A percentile compares a stretch with the other conserved stretches of the same genome.
Conservation (phyloP, 768 basidiomycete species). For the Hortiboletus flavorubellus region DNA sequence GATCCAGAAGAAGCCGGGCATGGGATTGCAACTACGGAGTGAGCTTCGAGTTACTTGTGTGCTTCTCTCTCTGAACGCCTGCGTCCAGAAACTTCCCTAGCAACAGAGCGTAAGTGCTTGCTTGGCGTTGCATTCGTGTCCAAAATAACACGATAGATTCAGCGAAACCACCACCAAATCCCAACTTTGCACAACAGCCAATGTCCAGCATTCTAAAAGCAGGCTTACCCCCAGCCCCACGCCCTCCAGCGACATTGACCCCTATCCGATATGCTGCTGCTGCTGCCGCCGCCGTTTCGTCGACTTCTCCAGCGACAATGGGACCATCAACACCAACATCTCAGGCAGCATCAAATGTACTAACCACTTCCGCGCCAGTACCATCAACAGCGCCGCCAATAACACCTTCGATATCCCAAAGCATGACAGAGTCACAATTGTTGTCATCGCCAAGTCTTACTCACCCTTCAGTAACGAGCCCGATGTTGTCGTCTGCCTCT, state of each 20-base stretch:
- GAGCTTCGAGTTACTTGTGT: slow-evolving; percentile 30
- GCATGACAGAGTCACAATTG: slow-evolving; percentile 33
- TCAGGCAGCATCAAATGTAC: slow-evolving; percentile 33
- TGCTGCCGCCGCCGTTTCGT: slow-evolving; percentile 52
- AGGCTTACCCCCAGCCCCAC: slow-evolving; percentile 56
- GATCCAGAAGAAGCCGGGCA: slow-evolving; percentile 69
- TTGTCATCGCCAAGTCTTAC: slow-evolving; percentile 79
- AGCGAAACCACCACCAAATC: slow-evolving; percentile 71
- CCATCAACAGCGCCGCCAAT: slow-evolving; percentile 39
- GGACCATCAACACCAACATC: slow-evolving; percentile 33
- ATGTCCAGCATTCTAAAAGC: slow-evolving; percentile 74
- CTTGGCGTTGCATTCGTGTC: background rate
- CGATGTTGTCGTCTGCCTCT: slow-evolving; percentile 73
- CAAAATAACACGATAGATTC: slow-evolving; percentile 7
- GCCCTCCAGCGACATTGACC: slow-evolving; percentile 54
- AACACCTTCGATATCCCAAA: slow-evolving; percentile 34
- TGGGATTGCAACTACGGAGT: slow-evolving; percentile 68
- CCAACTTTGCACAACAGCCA: slow-evolving; percentile 79
- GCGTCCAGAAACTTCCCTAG: slow-evolving; percentile 59
- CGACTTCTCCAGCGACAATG: slow-evolving; percentile 20
- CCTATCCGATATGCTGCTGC: slow-evolving; percentile 92
- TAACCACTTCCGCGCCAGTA: slow-evolving; percentile 34
- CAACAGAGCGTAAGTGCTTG: slow-evolving; percentile 49
- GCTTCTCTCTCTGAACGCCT: slow-evolving; percentile 14
- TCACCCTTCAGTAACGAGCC: slow-evolving; percentile 80